Conservation (phyloP, 139 green algal species). For the Nannochloris sp. region DNA sequence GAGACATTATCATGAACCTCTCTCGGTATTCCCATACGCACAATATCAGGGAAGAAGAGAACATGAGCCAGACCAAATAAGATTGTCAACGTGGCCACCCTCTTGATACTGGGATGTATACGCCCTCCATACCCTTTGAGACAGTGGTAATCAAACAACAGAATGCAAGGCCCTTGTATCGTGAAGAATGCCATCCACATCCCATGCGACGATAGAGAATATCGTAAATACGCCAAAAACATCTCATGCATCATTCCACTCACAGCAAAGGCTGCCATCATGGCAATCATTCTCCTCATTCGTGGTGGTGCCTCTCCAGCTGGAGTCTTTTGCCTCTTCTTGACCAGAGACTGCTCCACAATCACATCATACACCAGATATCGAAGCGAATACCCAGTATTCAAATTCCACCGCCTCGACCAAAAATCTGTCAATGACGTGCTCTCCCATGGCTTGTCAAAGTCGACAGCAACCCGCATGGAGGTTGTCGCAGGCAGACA, state of each 20-base stretch:
- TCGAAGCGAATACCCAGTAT: conserved; percentile 27
- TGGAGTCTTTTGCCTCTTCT: conserved; percentile 5
- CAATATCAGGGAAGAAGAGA: conserved; percentile 8
- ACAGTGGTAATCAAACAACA: background rate
- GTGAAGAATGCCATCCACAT: conserved; percentile 11
- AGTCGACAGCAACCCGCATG: conserved; percentile 17
- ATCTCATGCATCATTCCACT: conserved; percentile 39
- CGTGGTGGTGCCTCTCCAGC: too few relatives aligned
- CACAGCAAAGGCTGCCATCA: conserved; percentile 15
- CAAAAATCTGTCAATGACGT: conserved; percentile 34
- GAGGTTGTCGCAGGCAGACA: conserved; percentile 3
- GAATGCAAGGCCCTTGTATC: conserved; percentile 6
- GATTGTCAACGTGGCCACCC: background rate
- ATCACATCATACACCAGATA: conserved; percentile 35
- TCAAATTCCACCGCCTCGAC: conserved; percentile 48
- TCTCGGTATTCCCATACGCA: conserved; percentile 6
- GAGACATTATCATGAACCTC: conserved; percentile 3
- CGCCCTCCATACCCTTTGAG: too few relatives aligned
- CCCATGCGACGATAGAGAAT: background rate
- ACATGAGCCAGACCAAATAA: background rate
- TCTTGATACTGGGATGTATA: too few relatives aligned
- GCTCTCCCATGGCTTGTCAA: conserved; percentile 28
- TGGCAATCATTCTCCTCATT: conserved; percentile 6
- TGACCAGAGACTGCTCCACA: conserved; percentile 18
- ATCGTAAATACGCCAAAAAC: conserved; percentile 12